Conservation (phyloP, 2,329 filamentous ascomycete species). For the Cladosporium sp. region DNA sequence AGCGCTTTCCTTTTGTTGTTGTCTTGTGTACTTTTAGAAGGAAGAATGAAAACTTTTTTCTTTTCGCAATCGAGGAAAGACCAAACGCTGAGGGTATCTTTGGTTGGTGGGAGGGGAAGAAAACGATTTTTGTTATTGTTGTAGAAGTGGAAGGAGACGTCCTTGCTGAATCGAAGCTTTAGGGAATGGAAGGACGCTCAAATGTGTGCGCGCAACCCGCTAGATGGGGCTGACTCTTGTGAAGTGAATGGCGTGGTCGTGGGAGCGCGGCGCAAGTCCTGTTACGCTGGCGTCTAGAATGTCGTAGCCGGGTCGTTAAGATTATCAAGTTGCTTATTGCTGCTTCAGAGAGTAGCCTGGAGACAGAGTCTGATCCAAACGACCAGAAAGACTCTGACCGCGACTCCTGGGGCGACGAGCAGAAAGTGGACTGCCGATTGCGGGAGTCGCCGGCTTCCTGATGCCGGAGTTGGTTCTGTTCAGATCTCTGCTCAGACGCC, state of each 20-base stretch:
- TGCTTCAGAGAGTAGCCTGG: conserved; percentile 5
- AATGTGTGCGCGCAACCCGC: not conserved
- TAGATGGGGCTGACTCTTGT: not conserved
- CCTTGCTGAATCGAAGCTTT: not conserved
- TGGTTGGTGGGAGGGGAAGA: not conserved
- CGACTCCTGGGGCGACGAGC: conserved; percentile 19
- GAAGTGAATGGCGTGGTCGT: not conserved
- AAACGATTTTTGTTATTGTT: not conserved
- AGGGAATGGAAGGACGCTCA: not conserved
- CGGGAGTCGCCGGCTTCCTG: conserved; percentile 19
- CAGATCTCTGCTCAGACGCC: conserved; percentile 26
- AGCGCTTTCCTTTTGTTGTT: too few species aligned
- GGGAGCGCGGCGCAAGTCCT: conserved; percentile 5
- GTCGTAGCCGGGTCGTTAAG: conserved; percentile 5
- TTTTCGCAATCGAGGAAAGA: not conserved
- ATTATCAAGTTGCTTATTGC: not conserved
- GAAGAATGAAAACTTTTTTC: not conserved
- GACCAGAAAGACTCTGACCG: conserved; percentile 14
- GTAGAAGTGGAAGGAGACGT: not conserved
- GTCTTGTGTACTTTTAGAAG: too few species aligned
- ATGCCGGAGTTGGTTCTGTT: conserved; percentile 25
- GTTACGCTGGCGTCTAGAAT: conserved; percentile 10
- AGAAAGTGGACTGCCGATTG: conserved; percentile 19
- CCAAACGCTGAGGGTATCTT: conserved; percentile 2
- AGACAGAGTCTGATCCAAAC: conserved; percentile 12